A percentile compares a stretch with the other conserved stretches of the same genome.
Conservation (phyloP, 169 alveolate genomes). For the Neospora caninum region DNA sequence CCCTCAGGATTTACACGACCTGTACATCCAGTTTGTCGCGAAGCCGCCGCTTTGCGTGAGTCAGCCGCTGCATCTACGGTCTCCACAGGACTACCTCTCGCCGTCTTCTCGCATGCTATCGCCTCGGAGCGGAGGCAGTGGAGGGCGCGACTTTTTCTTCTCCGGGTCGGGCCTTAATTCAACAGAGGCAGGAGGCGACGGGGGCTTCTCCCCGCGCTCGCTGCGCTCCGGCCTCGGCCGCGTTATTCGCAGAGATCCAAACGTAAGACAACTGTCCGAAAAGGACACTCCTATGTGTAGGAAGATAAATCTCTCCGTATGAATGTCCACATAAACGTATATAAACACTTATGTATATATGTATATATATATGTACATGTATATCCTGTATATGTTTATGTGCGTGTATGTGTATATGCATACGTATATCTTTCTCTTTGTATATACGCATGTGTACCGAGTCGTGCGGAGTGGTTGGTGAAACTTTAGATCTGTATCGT, state of each 20-base stretch:
- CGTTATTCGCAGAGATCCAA: conserved; percentile 16
- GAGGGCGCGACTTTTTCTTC: not conserved
- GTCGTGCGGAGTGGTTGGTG: no score
- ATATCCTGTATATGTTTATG: not conserved
- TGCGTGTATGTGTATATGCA: not conserved
- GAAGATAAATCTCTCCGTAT: not conserved
- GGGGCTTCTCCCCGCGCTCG: not conserved
- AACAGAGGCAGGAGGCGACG: not conserved
- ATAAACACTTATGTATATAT: not conserved
- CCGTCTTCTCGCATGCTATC: conserved; percentile 12
- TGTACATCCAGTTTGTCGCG: conserved; percentile 25
- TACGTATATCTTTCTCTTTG: not conserved
- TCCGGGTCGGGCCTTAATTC: not conserved
- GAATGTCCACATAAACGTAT: not conserved
- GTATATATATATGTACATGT: not conserved
- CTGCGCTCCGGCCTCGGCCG: conserved; percentile 39
- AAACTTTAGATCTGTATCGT: no score
- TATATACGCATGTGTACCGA: not conserved
- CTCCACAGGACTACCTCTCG: conserved; percentile 2
- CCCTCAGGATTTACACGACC: conserved; percentile 9
- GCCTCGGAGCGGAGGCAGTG: conserved; percentile 9
- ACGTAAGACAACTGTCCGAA: not conserved
- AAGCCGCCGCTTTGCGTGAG: not conserved
- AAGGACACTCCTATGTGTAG: not conserved
- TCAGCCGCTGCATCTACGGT: not conserved